A percentile compares a stretch with the other conserved stretches of the same genome.
These are phyloP conservation scores for Colletotrichum sp. DNA, from an alignment of 2,329 filamentous ascomycete species.

Conservation along the genomic window DNA sequence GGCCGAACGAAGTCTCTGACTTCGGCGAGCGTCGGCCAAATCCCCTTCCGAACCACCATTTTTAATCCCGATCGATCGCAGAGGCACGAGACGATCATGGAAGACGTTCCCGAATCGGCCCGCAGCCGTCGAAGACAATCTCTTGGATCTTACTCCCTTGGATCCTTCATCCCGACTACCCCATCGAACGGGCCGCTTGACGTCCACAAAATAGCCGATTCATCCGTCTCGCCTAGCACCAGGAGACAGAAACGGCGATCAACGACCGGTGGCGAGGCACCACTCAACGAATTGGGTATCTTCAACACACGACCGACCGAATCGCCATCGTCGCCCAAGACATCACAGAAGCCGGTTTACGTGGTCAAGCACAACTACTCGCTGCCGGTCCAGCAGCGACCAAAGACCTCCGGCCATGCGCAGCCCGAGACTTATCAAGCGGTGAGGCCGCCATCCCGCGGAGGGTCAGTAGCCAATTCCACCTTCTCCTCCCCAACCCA, in stretches of 20 bases:
- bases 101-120: background rate
- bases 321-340: slow-evolving; percentile 5
- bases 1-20: slow-evolving; percentile 23
- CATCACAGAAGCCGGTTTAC: slow-evolving; percentile 26
- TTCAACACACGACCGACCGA: background rate
- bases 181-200: background rate
- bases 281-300: background rate
- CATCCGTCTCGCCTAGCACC: background rate
- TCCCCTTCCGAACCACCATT: slow-evolving; percentile 16
- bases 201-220: background rate
- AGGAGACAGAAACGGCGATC: background rate
- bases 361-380: slow-evolving; percentile 25
- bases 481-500: slow-evolving; percentile 18
- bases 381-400: slow-evolving; percentile 14
- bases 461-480: slow-evolving; percentile 21
- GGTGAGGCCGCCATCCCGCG: slow-evolving; percentile 20
- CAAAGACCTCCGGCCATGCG: slow-evolving; percentile 2
- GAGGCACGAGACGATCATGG: slow-evolving; percentile 3
- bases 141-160: slow-evolving; percentile 19
- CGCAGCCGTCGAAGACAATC: slow-evolving; percentile 15
- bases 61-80: slow-evolving; percentile 3
- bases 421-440: background rate
- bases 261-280: background rate
- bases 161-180: slow-evolving; percentile 18
- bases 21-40: slow-evolving; percentile 15